These are phyloP conservation scores for Serendipita sp. DNA, from an alignment of 768 basidiomycete genomes.

Conservation along the genomic window DNA sequence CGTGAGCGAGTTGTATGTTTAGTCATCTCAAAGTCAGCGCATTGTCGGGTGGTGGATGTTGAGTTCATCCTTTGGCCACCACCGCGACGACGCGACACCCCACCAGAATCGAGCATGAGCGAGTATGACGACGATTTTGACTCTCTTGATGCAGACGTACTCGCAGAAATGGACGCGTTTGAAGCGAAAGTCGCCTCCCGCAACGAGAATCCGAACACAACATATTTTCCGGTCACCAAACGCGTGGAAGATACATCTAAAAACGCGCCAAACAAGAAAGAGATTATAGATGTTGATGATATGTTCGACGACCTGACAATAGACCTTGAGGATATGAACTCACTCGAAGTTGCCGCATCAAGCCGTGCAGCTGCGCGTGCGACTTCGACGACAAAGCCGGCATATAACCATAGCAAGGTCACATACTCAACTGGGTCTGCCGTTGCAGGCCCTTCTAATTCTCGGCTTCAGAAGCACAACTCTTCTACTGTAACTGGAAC, in stretches of 20 bases:
- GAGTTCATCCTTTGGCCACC: neutral
- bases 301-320: neutral
- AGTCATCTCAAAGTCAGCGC: neutral
- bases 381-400: neutral
- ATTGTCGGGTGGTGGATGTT: neutral
- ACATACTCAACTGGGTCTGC: too few relatives aligned
- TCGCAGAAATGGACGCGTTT: slow-evolving; percentile 8
- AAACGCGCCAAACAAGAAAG: neutral
- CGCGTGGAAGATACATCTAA: neutral
- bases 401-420: too few relatives aligned
- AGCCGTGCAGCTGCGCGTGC: slow-evolving; percentile 8
- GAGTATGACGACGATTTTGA: slow-evolving; percentile 10
- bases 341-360: neutral
- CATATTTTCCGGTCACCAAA: neutral
- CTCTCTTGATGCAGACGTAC: neutral
- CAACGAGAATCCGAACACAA: neutral
- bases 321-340: slow-evolving; percentile 6
- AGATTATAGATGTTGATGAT: neutral
- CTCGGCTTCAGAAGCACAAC: neutral
- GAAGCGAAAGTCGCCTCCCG: slow-evolving; percentile 5
- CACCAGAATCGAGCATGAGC: neutral
- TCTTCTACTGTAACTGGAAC: slow-evolving; percentile 7
- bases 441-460: neutral
- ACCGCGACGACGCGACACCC: neutral
- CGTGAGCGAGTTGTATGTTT: too few relatives aligned